Evolutionary conservation across 257 asterid genomes (phyloP).

Genomic region (Solanum gandarillasii): DNA sequence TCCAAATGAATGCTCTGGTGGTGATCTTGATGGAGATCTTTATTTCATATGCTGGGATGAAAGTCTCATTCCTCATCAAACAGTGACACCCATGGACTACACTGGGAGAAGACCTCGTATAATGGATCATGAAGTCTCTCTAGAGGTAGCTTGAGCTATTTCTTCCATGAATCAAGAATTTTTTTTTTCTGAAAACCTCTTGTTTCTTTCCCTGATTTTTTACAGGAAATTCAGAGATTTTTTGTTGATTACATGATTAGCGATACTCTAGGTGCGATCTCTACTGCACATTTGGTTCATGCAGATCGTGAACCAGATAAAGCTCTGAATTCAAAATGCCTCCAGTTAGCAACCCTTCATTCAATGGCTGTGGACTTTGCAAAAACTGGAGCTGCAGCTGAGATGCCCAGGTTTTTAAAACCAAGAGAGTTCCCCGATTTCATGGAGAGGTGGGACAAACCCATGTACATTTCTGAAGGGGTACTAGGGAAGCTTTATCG

Average conservation of each 20-base stretch:
- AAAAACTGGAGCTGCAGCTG: slow-evolving; percentile 92
- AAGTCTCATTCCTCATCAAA: slow-evolving; percentile 49
- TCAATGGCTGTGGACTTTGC: slow-evolving; percentile 99
- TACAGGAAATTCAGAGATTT: slow-evolving; percentile 84
- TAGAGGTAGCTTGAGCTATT: slow-evolving; percentile 42
- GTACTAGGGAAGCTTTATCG: slow-evolving; percentile 79
- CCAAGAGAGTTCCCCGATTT: slow-evolving; percentile 85
- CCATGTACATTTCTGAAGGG: slow-evolving; percentile 60
- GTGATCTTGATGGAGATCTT: slow-evolving; percentile 94
- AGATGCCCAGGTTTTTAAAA: slow-evolving; percentile 67
- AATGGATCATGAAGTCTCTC: slow-evolving; percentile 78
- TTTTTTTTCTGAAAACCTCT: neutral
- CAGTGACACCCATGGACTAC: slow-evolving; percentile 90
- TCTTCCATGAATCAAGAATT: neutral
- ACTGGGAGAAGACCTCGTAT: slow-evolving; percentile 72
- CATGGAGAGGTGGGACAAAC: slow-evolving; percentile 88
- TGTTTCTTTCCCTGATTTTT: neutral
- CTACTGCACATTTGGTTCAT: slow-evolving; percentile 79
- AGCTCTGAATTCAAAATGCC: slow-evolving; percentile 69
- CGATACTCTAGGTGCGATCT: slow-evolving; percentile 80
- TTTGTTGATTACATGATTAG: slow-evolving; percentile 83
- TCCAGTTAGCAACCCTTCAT: slow-evolving; percentile 75
- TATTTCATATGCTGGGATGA: slow-evolving; percentile 91
- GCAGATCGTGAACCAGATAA: slow-evolving; percentile 83
- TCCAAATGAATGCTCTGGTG: slow-evolving; percentile 97